Evolutionary conservation across 495 filamentous ascomycete genomes (phyloP).

Genomic region (Talaromyces liani): DNA sequence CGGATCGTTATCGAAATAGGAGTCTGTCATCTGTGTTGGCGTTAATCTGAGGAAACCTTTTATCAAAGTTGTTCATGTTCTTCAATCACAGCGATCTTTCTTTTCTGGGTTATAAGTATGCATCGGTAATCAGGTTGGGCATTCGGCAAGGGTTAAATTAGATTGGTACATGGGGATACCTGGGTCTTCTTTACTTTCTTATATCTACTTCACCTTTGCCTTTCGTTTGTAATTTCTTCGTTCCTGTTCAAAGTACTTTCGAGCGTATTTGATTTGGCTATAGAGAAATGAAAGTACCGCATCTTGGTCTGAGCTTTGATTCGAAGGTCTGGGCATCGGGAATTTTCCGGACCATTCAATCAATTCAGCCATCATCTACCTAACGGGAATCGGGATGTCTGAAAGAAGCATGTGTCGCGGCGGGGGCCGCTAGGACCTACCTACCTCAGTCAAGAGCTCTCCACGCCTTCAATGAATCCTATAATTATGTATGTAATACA

Average conservation of each 20-base stretch:
- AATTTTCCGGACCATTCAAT: background rate
- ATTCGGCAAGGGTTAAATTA: background rate
- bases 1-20: constrained; percentile 63
- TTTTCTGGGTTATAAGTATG: background rate
- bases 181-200: background rate
- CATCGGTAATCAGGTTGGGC: background rate
- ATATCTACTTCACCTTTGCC: background rate
- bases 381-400: background rate
- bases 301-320: background rate
- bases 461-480: background rate
- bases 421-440: background rate
- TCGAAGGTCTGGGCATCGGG: background rate
- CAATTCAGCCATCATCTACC: background rate
- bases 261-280: background rate
- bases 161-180: background rate
- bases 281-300: background rate
- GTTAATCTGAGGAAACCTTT: constrained; percentile 4
- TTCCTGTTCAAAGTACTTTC: background rate
- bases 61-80: background rate
- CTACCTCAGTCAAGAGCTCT: background rate
- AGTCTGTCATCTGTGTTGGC: constrained; percentile 55
- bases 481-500: background rate
- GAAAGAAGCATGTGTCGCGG: background rate
- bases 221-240: background rate
- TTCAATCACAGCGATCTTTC: background rate